Evolutionary conservation across 2,329 filamentous ascomycete species (phyloP).

Genomic region (Alternaria dauci): DNA sequence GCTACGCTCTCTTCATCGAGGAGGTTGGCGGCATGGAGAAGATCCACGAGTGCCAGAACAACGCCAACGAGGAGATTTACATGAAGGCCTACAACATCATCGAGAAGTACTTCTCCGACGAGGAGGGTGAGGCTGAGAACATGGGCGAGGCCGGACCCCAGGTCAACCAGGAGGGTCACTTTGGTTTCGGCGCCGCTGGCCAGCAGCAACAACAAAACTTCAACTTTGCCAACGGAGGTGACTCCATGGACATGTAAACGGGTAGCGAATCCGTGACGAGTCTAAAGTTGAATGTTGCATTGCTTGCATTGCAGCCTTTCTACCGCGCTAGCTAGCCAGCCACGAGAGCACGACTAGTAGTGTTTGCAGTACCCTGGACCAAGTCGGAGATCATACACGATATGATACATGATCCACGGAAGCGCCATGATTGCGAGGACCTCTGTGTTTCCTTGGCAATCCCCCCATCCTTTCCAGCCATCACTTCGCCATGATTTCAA

Average conservation of each 20-base stretch:
- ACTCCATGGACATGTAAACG: constrained; percentile 77
- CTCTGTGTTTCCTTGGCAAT: constrained; percentile 34
- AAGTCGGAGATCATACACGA: constrained; percentile 30
- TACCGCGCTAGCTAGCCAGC: constrained; percentile 15
- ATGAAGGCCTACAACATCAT: constrained; percentile 99
- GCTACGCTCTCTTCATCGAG: constrained; percentile 97
- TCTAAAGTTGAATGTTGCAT: constrained; percentile 19
- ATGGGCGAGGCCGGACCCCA: constrained; percentile 82
- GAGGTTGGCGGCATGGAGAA: constrained; percentile 99
- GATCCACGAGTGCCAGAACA: constrained; percentile 99
- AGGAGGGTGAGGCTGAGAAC: constrained; percentile 80
- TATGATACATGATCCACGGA: constrained; percentile 40
- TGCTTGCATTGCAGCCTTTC: constrained; percentile 11
- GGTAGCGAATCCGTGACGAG: constrained; percentile 4
- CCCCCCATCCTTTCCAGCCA: constrained; percentile 31
- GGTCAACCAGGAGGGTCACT: constrained; percentile 75
- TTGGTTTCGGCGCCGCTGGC: constrained; percentile 75
- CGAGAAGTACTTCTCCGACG: constrained; percentile 99
- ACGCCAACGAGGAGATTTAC: constrained; percentile 99
- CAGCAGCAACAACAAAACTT: constrained; percentile 77
- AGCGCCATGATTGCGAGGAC: constrained; percentile 24
- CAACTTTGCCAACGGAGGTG: constrained; percentile 85
- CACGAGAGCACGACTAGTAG: constrained; percentile 18
- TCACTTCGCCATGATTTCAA: constrained; percentile 46
- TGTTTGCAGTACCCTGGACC: constrained; percentile 21